phyloP scores from a whole-genome alignment of 208 protist species.

The Crithidia sp. region DNA sequence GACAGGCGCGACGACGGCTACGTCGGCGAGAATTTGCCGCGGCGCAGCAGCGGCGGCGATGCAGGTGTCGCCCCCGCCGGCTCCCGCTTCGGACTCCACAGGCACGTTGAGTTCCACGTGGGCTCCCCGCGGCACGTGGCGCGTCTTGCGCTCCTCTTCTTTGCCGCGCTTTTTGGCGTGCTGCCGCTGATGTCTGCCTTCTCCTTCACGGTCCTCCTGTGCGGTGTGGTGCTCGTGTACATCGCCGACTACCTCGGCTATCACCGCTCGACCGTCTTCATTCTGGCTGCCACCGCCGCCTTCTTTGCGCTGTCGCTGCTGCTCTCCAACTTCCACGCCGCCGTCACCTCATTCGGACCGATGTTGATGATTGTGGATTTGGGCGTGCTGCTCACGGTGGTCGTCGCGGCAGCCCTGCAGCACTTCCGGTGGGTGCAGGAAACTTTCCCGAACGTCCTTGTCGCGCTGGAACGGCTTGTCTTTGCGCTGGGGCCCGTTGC shows the following conservation, averaged over 20 bases:
- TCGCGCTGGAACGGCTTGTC: slow-evolving; percentile 67
- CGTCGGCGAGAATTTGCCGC: slow-evolving; percentile 17
- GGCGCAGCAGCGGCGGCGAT: background rate
- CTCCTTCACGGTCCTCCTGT: slow-evolving; percentile 65
- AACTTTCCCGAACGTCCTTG: slow-evolving; percentile 68
- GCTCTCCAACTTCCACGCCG: slow-evolving; percentile 71
- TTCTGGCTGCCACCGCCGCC: slow-evolving; percentile 48
- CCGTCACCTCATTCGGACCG: slow-evolving; percentile 59
- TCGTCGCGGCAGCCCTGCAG: slow-evolving; percentile 52
- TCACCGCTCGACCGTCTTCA: slow-evolving; percentile 53
- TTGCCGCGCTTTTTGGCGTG: slow-evolving; percentile 67
- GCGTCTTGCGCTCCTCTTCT: slow-evolving; percentile 55
- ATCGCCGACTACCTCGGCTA: slow-evolving; percentile 81
- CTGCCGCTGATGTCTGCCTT: slow-evolving; percentile 80
- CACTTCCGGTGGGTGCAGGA: slow-evolving; percentile 90
- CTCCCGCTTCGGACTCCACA: background rate
- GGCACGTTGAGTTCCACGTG: slow-evolving; percentile 41
- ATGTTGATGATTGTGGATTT: slow-evolving; percentile 71
- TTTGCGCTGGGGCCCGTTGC: slow-evolving; percentile 69
- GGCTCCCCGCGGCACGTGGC: slow-evolving; percentile 41
- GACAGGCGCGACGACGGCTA: slow-evolving; percentile 7
- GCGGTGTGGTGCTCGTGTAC: slow-evolving; percentile 71
- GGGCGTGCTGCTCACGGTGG: slow-evolving; percentile 39
- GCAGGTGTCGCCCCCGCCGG: background rate
- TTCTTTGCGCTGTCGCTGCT: slow-evolving; percentile 64